Evolutionary conservation across 2,329 filamentous ascomycete genomes (phyloP), one percentile per base, ranked within the genome.

Genomic region (Cladophialophora immunda): DNA sequence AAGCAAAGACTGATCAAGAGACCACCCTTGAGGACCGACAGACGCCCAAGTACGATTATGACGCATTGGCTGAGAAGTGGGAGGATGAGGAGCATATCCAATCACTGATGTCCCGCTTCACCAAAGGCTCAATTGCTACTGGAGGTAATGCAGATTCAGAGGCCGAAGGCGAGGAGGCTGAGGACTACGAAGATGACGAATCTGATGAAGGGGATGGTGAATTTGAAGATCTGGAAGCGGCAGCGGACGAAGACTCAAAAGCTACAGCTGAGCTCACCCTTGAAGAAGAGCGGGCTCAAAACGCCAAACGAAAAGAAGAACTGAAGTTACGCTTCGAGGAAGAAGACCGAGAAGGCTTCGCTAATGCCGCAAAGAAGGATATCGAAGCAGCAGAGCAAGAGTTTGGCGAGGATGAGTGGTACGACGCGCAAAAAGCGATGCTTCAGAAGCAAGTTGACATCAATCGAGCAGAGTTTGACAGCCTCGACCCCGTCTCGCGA

Each of bases 391-490:
- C 86, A 36, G 88, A 94, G 61, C 83, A 88, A 66, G 91, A 96
- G 75, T 98, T 97, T 75, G 95, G 94, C 60, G 95, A 99, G 79
- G 95, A 99, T 76, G 92, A 99, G 64, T 99, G 96, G 96, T 99
- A 99, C 77, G 95, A 98, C 76, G 88, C 92, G 30, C 95, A 99
- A 77, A 99, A 99, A 81, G 92, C 95, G 34, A 86, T 91, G 77
- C 89, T 99, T 66, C 92, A 97, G 80, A 97, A 97, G 81, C 95
- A 99, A 78, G 86, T 95, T 70, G 92, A 96, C 75, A 97, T 99
- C 87, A 99, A 99, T 81, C 93, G 93, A 75, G 88, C 92, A 66
- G 96, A 98, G 76, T 97, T 96, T 71, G 92, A 94, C 73, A 87
- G 88, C 62, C 86, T 99, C 2, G 95, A 99, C 76, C 91, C 95